Evolutionary conservation across 192 early-diverging fungal species (phyloP).

Genomic region (Spizellomyces punctatus): DNA sequence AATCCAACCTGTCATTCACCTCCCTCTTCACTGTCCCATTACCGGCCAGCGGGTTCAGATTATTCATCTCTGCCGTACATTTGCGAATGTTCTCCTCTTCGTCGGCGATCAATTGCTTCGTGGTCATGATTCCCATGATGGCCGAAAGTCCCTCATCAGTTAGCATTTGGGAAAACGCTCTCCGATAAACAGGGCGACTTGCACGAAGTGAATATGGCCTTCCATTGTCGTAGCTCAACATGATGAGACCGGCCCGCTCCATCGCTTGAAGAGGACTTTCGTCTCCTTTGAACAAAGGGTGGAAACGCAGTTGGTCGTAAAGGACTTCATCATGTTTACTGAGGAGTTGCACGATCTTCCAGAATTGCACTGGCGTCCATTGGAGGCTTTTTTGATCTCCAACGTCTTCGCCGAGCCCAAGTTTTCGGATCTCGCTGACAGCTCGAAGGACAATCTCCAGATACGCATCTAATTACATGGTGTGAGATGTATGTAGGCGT

Average conservation of each 20-base stretch:
- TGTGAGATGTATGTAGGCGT: background rate
- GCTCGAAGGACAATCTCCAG: slow-evolving; percentile 80
- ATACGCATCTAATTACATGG: slow-evolving; percentile 61
- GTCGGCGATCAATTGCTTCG: slow-evolving; percentile 36
- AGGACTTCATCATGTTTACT: slow-evolving; percentile 62
- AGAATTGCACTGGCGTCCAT: slow-evolving; percentile 93
- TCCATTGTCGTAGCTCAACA: slow-evolving; percentile 71
- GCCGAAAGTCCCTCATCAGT: slow-evolving; percentile 72
- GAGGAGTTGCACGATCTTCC: slow-evolving; percentile 78
- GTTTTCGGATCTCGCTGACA: slow-evolving; percentile 86
- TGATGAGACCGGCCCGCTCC: slow-evolving; percentile 90
- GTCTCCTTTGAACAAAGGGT: slow-evolving; percentile 83
- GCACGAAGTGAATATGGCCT: slow-evolving; percentile 79
- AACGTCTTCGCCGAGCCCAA: slow-evolving; percentile 73
- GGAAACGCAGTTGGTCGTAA: slow-evolving; percentile 82
- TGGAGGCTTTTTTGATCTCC: slow-evolving; percentile 39
- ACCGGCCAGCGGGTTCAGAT: slow-evolving; percentile 7
- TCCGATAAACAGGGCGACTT: slow-evolving; percentile 79
- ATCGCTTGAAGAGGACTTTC: slow-evolving; percentile 79
- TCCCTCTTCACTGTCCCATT: slow-evolving; percentile 6
- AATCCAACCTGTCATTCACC: slow-evolving; percentile 31
- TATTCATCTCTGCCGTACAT: slow-evolving; percentile 39
- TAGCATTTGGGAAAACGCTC: slow-evolving; percentile 78
- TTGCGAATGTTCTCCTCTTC: slow-evolving; percentile 41
- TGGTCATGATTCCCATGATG: slow-evolving; percentile 69